Evolutionary conservation across 164 flowering plant genomes (phyloP).

Genomic region (Annona squamosa): DNA sequence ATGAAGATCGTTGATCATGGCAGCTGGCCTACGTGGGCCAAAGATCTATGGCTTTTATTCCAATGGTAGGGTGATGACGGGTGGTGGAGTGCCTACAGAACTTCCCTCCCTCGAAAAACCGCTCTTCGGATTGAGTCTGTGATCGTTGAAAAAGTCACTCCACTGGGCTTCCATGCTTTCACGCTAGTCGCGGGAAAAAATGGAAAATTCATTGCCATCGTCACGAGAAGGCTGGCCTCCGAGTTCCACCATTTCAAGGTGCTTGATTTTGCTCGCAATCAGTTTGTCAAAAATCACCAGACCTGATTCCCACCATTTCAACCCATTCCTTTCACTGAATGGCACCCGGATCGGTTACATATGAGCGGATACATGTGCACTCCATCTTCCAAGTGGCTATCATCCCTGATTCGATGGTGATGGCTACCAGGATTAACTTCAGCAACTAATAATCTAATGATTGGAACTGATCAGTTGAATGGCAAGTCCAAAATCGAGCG

Average conservation of each 20-base stretch:
- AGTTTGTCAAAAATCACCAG: conserved; percentile 54
- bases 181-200: conserved; percentile 66
- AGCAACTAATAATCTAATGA: no score
- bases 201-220: conserved; percentile 53
- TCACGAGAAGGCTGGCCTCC: conserved; percentile 66
- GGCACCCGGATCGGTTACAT: conserved; percentile 51
- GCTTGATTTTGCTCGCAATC: conserved; percentile 31
- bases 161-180: conserved; percentile 85
- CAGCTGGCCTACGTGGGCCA: conserved; percentile 90
- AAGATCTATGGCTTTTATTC: conserved; percentile 65
- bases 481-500: no score
- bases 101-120: conserved; percentile 27
- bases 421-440: no score
- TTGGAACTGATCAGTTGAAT: no score
- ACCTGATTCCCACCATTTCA: conserved; percentile 57
- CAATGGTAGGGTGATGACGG: conserved; percentile 64
- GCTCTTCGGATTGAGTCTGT: conserved; percentile 26
- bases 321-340: conserved; percentile 76
- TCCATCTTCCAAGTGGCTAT: no score
- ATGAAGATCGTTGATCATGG: conserved; percentile 65
- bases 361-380: no score
- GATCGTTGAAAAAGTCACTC: conserved; percentile 57
- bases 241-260: conserved; percentile 72
- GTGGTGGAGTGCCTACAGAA: conserved; percentile 73
- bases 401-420: no score